Conservation (phyloP, 108 stramenopile species). For the Schizochytrium sp. region DNA sequence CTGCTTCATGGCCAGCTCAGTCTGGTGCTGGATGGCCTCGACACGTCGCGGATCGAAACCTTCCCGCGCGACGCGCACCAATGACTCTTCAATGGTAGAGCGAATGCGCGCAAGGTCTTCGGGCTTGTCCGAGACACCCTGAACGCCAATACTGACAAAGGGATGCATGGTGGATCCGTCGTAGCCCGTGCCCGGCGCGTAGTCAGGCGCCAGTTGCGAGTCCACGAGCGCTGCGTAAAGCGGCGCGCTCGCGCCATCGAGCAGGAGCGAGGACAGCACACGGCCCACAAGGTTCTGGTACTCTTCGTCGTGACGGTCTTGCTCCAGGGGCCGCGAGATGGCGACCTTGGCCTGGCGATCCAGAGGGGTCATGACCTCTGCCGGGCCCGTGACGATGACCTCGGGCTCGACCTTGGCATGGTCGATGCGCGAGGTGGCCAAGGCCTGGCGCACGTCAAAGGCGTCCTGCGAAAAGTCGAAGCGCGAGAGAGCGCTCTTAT, state of each 20-base stretch:
- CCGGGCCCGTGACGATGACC: slow-evolving; percentile 20
- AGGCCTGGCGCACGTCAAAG: slow-evolving; percentile 55
- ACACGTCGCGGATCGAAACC: slow-evolving; percentile 62
- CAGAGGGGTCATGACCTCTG: background rate
- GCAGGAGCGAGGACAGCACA: slow-evolving; percentile 25
- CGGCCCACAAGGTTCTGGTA: background rate
- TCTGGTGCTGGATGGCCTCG: slow-evolving; percentile 1
- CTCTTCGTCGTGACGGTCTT: background rate
- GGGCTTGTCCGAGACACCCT: slow-evolving; percentile 49
- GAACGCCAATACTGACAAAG: slow-evolving; percentile 2
- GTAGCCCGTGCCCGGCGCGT: background rate
- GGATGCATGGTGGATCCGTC: background rate
- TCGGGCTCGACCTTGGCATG: slow-evolving; percentile 64
- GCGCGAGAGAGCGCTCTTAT: slow-evolving; percentile 53
- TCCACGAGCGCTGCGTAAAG: slow-evolving; percentile 68
- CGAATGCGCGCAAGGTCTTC: slow-evolving; percentile 71
- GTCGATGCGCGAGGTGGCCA: slow-evolving; percentile 46
- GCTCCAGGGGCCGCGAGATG: background rate
- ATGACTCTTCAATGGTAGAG: slow-evolving; percentile 63
- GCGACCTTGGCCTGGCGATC: background rate
- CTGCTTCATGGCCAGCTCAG: slow-evolving; percentile 6
- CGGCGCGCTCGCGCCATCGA: slow-evolving; percentile 85
- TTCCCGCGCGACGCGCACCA: slow-evolving; percentile 67
- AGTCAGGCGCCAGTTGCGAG: slow-evolving; percentile 2
- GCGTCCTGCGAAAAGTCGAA: slow-evolving; percentile 44